Evolutionary conservation across 169 alveolate species (phyloP), one percentile per base, ranked within the genome.

Genomic region (Eimeria sp.): DNA sequence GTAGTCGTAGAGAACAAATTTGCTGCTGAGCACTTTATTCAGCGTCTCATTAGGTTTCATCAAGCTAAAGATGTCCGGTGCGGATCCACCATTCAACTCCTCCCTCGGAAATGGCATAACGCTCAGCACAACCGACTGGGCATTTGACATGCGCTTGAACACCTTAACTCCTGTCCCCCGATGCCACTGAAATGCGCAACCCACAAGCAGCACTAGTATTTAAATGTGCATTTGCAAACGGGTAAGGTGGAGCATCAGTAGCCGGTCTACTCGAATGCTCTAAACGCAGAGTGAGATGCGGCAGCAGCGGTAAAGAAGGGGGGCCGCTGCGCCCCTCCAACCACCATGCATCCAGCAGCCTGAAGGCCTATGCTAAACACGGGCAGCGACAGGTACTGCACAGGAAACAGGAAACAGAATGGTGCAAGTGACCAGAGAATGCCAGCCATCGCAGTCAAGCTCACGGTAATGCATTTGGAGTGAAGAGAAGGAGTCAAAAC

Each of bases 81-180:
- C 64, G 30, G 82, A 37, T 2, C 43, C 66, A 3, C 82, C 85
- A 54, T 49, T 72, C 85, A 68, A 58, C 60, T 60, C 74, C 30
- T 85, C 80, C 80, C 78, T 58, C 20, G 91, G n/a, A 37, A 80
- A 80, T 13, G 96, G 95, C 82, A 72, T 78, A 30, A 72, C 89
- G 58, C 56, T 72, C 90, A 95, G 52, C 60, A 60, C 56, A 27
- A 95, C 56, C 13, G 95, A 85, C 66, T 40, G 68, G 64, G 40
- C 62, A 37, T 60, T 16, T 6, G 95, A 74, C 56, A 58, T 82
- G 82, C 76, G 85, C 85, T 76, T 52, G 88, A 95, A 95, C 37
- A 95, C 96, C 62, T 95, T 54, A 37, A 95, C 76, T 16, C 96
- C 96, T 25, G 52, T 74, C 43, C 91, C 91, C 56, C 76, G 89